A percentile compares a stretch with the other conserved stretches of the same genome.
These are phyloP conservation scores for Botrytis fabae DNA, from an alignment of 2,329 filamentous ascomycete species.

Conservation along the genomic window DNA sequence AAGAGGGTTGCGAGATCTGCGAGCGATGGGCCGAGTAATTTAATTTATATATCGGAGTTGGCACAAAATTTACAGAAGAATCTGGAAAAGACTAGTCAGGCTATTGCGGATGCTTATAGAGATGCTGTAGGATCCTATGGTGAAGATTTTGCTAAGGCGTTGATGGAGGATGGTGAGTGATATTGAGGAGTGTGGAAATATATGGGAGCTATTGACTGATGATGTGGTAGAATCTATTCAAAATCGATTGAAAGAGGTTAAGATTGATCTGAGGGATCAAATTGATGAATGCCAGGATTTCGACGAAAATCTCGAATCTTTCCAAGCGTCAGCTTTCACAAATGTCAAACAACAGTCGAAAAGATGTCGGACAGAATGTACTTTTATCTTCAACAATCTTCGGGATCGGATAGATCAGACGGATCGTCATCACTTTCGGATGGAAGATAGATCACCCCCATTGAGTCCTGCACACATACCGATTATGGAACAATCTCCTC, in stretches of 20 bases:
- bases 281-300: conserved; percentile 36
- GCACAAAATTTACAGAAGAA: conserved; percentile 32
- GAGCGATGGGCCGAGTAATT: conserved; percentile 27
- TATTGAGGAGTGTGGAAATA: neutral
- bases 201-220: conserved; percentile 21
- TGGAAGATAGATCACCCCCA: conserved; percentile 20
- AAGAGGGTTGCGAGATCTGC: conserved; percentile 33
- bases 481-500: conserved; percentile 1
- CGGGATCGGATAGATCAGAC: conserved; percentile 28
- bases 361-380: conserved; percentile 34
- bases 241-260: conserved; percentile 35
- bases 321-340: conserved; percentile 32
- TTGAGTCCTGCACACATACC: conserved; percentile 17
- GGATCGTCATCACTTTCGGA: conserved; percentile 23
- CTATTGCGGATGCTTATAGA: conserved; percentile 35
- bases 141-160: conserved; percentile 31
- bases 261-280: conserved; percentile 36
- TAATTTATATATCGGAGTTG: conserved; percentile 36
- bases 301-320: conserved; percentile 36
- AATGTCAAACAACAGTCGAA: conserved; percentile 32
- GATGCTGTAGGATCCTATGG: conserved; percentile 32
- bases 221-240: conserved; percentile 30
- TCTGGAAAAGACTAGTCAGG: conserved; percentile 31
- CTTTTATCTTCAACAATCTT: conserved; percentile 34
- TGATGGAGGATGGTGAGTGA: conserved; percentile 37